These are phyloP conservation scores for Cucumis melo DNA, from an alignment of 306 rosid species.

Conservation along the genomic window DNA sequence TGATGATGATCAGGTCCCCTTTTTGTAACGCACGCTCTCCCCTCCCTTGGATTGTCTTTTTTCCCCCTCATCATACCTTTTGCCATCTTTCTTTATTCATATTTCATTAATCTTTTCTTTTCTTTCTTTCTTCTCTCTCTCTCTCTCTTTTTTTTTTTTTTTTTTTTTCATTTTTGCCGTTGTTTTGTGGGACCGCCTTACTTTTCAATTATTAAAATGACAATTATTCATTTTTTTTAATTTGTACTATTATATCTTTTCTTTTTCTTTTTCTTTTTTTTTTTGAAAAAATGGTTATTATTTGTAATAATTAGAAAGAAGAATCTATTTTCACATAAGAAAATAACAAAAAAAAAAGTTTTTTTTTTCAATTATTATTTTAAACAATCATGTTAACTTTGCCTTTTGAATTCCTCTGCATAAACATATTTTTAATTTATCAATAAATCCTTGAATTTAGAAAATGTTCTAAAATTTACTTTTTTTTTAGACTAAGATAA, in stretches of 20 bases:
- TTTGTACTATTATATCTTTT: background rate
- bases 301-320: background rate
- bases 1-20: background rate
- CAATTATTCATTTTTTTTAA: background rate
- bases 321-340: background rate
- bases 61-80: background rate
- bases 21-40: background rate
- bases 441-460: background rate
- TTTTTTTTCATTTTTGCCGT: background rate
- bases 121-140: no score
- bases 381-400: background rate
- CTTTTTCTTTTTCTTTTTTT: no score
- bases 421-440: background rate
- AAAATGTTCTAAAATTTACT: no score
- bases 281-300: background rate
- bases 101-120: background rate
- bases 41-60: background rate
- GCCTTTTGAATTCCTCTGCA: background rate
- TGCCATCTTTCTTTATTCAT: background rate
- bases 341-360: background rate
- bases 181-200: background rate
- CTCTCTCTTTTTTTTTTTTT: no score
- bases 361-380: no score
- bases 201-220: slow-evolving; percentile 1
- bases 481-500: no score